These are phyloP conservation scores for Penicillium paneum DNA, from an alignment of 2,329 filamentous ascomycete species.

Conservation along the genomic window DNA sequence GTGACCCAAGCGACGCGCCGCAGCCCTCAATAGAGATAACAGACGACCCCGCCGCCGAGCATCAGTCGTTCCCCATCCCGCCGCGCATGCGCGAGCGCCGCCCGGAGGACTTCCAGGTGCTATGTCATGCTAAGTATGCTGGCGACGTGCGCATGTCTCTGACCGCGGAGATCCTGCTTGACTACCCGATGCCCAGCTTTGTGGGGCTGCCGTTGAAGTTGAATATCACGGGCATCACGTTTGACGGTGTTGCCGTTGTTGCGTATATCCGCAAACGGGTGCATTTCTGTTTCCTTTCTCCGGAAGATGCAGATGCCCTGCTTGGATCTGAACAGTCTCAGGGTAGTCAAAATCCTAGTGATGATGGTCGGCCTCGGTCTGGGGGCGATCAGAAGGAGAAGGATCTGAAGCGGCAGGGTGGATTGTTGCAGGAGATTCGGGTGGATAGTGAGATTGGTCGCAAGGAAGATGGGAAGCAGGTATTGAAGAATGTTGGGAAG, in stretches of 20 bases:
- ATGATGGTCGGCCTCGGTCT: constrained; percentile 33
- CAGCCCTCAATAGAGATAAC: constrained; percentile 19
- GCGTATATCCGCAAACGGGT: constrained; percentile 85
- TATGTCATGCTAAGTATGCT: constrained; percentile 84
- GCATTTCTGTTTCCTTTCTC: constrained; percentile 91
- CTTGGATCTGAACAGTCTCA: constrained; percentile 52
- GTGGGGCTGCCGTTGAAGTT: constrained; percentile 92
- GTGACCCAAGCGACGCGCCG: constrained; percentile 24
- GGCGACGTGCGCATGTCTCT: constrained; percentile 84
- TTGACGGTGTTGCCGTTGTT: constrained; percentile 89
- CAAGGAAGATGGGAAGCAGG: constrained; percentile 86
- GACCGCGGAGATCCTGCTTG: constrained; percentile 90
- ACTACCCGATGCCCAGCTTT: constrained; percentile 98
- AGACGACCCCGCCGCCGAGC: constrained; percentile 18
- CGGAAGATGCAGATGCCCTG: constrained; percentile 80
- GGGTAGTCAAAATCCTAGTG: constrained; percentile 22
- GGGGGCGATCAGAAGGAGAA: constrained; percentile 48
- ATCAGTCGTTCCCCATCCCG: constrained; percentile 36
- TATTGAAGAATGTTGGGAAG: constrained; percentile 96
- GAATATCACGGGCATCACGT: constrained; percentile 90
- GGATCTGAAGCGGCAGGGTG: constrained; percentile 62
- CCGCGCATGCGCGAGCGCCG: constrained; percentile 66
- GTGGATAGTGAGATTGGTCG: constrained; percentile 98
- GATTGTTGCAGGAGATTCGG: constrained; percentile 83
- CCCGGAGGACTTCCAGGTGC: constrained; percentile 85